Evolutionary conservation across 176 grass and related monocot genomes (phyloP).

Genomic region (Oryza australiensis): DNA sequence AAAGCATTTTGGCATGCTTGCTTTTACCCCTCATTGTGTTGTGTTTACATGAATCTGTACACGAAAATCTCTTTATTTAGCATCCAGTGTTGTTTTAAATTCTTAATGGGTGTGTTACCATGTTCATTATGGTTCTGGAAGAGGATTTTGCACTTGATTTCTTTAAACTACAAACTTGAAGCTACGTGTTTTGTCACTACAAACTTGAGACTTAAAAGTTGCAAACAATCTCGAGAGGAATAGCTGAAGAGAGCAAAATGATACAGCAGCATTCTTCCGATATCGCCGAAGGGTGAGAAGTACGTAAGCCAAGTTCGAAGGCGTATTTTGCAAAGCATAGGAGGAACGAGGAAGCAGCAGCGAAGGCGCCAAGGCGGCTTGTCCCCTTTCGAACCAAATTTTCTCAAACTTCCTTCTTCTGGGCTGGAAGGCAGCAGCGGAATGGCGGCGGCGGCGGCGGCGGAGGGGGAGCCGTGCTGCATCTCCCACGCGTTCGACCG

Average conservation of each 20-base stretch:
- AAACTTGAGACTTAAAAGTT: no score
- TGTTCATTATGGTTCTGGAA: background rate
- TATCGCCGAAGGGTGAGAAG: no score
- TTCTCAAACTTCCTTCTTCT: background rate
- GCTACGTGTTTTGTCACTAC: no score
- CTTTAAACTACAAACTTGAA: no score
- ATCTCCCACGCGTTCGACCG: slow-evolving; percentile 75
- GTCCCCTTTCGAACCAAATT: background rate
- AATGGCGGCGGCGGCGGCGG: slow-evolving; percentile 10
- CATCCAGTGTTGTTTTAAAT: background rate
- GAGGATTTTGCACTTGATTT: background rate
- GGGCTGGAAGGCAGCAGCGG: background rate
- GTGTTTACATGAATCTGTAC: background rate
- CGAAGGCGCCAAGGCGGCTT: background rate
- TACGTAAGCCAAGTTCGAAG: background rate
- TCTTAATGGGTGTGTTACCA: no score
- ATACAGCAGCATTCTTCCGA: background rate
- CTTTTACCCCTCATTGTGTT: background rate
- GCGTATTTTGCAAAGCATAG: background rate
- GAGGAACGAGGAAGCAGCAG: no score
- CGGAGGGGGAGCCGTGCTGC: slow-evolving; percentile 49
- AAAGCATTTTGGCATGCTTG: slow-evolving; percentile 20
- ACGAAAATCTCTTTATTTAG: no score
- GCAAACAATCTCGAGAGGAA: no score
- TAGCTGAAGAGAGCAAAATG: background rate